Base-by-base conservation (phyloP, 306 rosid genomes). In the Amphicarpaea edgeworthii region DNA sequence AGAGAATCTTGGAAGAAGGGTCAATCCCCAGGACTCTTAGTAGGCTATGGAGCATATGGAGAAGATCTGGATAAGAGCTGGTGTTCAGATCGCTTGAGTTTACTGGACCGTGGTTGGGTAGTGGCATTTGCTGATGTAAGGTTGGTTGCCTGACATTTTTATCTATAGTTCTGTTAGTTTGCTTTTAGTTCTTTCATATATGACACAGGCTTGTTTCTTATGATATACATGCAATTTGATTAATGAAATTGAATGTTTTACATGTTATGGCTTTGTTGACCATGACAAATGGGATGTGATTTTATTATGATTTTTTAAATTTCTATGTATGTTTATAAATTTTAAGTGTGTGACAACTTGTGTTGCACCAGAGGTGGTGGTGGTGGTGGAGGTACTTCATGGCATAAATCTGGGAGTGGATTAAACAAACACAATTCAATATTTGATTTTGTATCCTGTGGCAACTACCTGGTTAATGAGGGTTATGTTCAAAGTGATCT, bases 21-120 rank as follows among this genome's bases (percentile, higher is more conserved):
- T 70, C 86, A 41, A 55, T 81, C 92, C 3, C 96, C 97, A 3
- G 97, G 98, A 71, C 83, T 95, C 80, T 79, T 95, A 79, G 87
- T 83, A 62, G 98, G 96, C 63, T 95, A 92, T 87, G 98, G 98
- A 57, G 91, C 98, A 67, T 95, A 95, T 50, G 97, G 98, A 19
- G 98, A 95, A 85, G 82, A 78, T 78, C 82, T 92, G 74, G 93
- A 89, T 65, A 89, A 87, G 86, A 85, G 93, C 87, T 95, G 97
- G 97, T 88, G 89, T 68, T 57, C 96, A 17, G 76, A 89, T 72
- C 92, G 93, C 72, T 79, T 95, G 83, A 92, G 98, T 83, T 86
- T 95, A 70, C 89, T 95, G 75, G 96, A 92, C 76, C 95, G 96
- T 41, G 98, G 98, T 62, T 92, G 97, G 91, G 90, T 92, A 67